Conservation (phyloP, 1,284 basidiomycete species). For the Heliocybe sulcata region DNA sequence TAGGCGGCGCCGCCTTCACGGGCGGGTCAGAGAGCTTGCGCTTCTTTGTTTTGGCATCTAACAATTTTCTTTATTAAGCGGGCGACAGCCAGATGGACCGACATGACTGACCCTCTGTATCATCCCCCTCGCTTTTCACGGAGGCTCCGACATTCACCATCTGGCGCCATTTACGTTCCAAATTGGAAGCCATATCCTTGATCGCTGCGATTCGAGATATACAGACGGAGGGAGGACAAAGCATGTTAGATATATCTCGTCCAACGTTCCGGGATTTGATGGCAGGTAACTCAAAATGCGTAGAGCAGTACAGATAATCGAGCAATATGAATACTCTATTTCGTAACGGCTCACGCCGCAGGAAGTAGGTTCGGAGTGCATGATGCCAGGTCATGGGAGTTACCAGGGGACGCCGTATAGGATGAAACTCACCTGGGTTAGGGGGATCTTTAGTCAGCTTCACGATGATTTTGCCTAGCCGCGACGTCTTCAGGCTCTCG, state of each 20-base stretch:
- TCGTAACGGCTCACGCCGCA: not conserved
- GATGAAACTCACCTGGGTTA: constrained; percentile 52
- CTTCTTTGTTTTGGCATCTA: constrained; percentile 63
- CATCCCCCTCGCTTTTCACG: constrained; percentile 39
- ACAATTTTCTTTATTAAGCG: constrained; percentile 10
- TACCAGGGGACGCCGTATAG: not conserved
- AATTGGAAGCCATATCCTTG: constrained; percentile 84
- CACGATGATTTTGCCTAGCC: constrained; percentile 70
- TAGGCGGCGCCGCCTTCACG: constrained; percentile 43
- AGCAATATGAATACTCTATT: constrained; percentile 1
- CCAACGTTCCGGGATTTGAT: constrained; percentile 11
- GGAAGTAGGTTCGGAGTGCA: not conserved
- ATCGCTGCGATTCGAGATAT: constrained; percentile 52
- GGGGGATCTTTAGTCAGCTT: constrained; percentile 65
- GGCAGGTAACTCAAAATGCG: constrained; percentile 7
- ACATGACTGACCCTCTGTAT: constrained; percentile 65
- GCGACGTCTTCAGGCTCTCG: constrained; percentile 58
- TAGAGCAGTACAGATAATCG: not conserved
- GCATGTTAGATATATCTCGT: constrained; percentile 64
- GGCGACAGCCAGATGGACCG: constrained; percentile 27
- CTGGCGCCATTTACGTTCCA: constrained; percentile 74
- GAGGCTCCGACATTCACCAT: constrained; percentile 36
- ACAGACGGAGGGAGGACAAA: constrained; percentile 16
- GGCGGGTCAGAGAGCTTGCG: constrained; percentile 51
- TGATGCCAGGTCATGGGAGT: not conserved